Evolutionary conservation across 169 alveolate species (phyloP), one percentile per base, ranked within the genome.

Genomic region (Eimeria nieschulzi): DNA sequence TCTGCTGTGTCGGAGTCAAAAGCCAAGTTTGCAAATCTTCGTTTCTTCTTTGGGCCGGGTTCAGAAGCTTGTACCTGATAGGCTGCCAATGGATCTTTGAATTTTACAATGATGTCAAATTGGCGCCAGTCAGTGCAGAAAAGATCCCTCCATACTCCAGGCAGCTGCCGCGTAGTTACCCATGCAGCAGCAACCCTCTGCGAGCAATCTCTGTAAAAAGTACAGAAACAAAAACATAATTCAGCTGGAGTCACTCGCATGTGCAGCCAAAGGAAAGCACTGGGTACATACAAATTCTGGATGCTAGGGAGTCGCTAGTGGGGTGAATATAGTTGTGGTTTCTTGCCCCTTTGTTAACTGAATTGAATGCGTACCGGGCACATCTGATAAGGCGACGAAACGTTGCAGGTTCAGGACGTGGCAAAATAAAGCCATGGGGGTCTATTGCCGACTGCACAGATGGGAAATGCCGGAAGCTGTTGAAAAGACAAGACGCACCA

Each of bases 381-480:
- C 83, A 76, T 26, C 87, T 83, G 23, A 90, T 9, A 25, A 90
- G 80, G 25, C 93, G 93, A 46, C 78, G 83, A 39, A 90, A 76
- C 9, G 84, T 51, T 15, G 90, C 70, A 53, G 93, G 72, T 51
- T 90, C 90, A 17, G 93, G 90, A 7, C 75, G 70, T 26, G 93
- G 93, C 7, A 90, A 56, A 66, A 90, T 76, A 76, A 90, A 76
- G 72, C 93, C 93, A 72, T 90, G 93, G 10, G 93, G 93, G 64
- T 90, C 93, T 68, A 90, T 56, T 26, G 79, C 68, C 72, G 84
- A 76, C 72, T 79, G 93, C 21, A 90, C 80, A 5, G 93, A 54
- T 51, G 93, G 93, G 54, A 63, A 46, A 23, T 61, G 90, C 2
- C 76, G 83, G 66, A 90, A 90, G 21, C 93, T 90, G 93, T 54